Evolutionary conservation across 1,139 yeast genomes (phyloP).

Genomic region (Nakaseomyces bracarensis): DNA sequence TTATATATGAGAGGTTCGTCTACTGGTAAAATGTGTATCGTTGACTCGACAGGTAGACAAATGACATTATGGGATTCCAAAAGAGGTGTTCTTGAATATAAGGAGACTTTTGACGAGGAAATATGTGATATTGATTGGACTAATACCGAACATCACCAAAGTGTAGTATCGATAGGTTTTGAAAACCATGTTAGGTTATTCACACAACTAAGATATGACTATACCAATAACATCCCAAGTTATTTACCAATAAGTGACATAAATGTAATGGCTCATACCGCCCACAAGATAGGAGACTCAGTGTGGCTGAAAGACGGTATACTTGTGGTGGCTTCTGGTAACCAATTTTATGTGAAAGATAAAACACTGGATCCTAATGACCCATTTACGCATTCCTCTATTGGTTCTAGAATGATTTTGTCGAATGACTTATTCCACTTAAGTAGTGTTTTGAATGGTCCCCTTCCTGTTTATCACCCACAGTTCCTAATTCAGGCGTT

Average conservation of each 20-base stretch:
- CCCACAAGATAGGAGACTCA: constrained; percentile 81
- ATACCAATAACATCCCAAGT: constrained; percentile 70
- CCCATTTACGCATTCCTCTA: constrained; percentile 38
- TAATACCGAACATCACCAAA: constrained; percentile 56
- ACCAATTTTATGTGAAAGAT: constrained; percentile 78
- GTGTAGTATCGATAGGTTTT: constrained; percentile 76
- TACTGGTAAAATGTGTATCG: constrained; percentile 64
- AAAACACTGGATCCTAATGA: constrained; percentile 54
- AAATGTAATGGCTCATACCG: constrained; percentile 61
- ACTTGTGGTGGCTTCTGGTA: constrained; percentile 79
- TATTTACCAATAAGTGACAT: constrained; percentile 69
- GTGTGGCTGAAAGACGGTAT: constrained; percentile 76
- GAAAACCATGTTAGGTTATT: constrained; percentile 52
- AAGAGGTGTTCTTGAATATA: constrained; percentile 60
- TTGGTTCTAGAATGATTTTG: constrained; percentile 42
- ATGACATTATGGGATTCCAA: constrained; percentile 72
- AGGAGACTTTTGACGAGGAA: constrained; percentile 34
- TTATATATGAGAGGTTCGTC: constrained; percentile 64
- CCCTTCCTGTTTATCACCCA: constrained; percentile 86
- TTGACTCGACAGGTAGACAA: constrained; percentile 43
- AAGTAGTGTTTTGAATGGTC: constrained; percentile 75
- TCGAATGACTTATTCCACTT: constrained; percentile 52
- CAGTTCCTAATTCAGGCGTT: constrained; percentile 74
- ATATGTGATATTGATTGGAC: constrained; percentile 57
- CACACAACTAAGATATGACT: constrained; percentile 80